Base-by-base conservation (phyloP, 1,139 yeast species). In the Kodamaea ohmeri region DNA sequence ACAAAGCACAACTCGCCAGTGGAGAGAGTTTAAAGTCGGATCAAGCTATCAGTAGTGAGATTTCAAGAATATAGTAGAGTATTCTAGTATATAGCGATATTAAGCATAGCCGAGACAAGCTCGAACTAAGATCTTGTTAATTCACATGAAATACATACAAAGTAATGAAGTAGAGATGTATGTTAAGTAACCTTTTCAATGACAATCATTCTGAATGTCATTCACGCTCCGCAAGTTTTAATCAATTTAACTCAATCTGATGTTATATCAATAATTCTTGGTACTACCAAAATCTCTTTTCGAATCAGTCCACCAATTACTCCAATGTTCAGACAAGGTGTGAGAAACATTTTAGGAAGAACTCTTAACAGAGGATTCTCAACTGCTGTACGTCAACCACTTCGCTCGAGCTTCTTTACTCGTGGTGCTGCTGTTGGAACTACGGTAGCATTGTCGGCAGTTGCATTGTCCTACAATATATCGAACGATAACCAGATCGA, bases 1-100 rank as follows among this genome's bases (percentile, higher is more conserved):
- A 67, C 43, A 61, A 64, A 33, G 76, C 82, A 2, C 85, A 80
- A 53, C 44, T 62, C 12, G 80, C 82, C 2, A 78, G 84, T 24
- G 79, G 78, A 1, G 50, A 69, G 37, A 62, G 80, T 2, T 55
- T 79, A 25, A 63, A 61, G 43, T 48, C 55, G 32, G 47, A 50
- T 3, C 49, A 47, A 9, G 59, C 75, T 14, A 55, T 66, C 13
- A 53, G 58, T 37, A 40, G 36, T 5, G 37, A 45, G 8, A 52
- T 55, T n/a, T 16, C 16, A 4, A 17, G 24, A 11, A 33, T 33
- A 32, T 5, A 29, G 14, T 17, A 18, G 21, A 29, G n/a, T n/a
- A n/a, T n/a, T n/a, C n/a, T n/a, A n/a, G n/a, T n/a, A n/a, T n/a
- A n/a, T n/a, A n/a, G n/a, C n/a, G n/a, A n/a, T n/a, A n/a, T n/a